These are phyloP conservation scores for Acacia pycnantha DNA, from an alignment of 331 rosid species.

Conservation along the genomic window DNA sequence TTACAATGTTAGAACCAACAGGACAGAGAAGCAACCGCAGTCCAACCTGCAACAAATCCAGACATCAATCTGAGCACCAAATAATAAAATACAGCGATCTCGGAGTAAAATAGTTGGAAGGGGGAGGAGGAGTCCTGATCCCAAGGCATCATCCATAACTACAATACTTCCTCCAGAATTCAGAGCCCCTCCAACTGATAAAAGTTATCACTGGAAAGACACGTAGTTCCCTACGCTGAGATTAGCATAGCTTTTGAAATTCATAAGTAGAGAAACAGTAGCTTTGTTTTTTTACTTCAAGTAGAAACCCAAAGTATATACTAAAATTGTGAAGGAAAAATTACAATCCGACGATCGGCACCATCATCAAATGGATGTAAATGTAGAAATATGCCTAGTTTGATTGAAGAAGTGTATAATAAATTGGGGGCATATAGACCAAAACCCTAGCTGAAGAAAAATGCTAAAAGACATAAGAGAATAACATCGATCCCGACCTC, in stretches of 20 bases:
- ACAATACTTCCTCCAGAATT: not conserved
- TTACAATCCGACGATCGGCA: not conserved
- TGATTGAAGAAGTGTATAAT: not conserved
- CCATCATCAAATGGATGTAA: not conserved
- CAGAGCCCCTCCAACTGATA: not conserved
- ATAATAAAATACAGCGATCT: not conserved
- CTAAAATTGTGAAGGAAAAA: not conserved
- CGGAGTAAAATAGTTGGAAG: not conserved
- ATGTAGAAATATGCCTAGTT: conserved; percentile 2
- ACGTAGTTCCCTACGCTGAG: not conserved
- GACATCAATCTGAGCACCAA: conserved; percentile 22
- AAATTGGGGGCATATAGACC: not conserved
- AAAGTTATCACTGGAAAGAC: not conserved
- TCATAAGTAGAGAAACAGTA: not conserved
- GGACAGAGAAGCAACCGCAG: conserved; percentile 86
- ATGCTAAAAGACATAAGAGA: not conserved
- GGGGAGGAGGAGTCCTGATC: not conserved
- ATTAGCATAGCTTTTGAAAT: not conserved
- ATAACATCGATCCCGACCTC: conserved; percentile 43
- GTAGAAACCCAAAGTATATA: not conserved
- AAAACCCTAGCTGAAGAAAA: conserved; percentile 28
- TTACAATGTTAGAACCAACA: conserved; percentile 70
- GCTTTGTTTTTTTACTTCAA: not conserved
- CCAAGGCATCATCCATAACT: not conserved
- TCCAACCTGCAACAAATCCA: conserved; percentile 63